phyloP scores from a whole-genome alignment of 2,329 filamentous ascomycete species.

The Akanthomyces uredinophilus region DNA sequence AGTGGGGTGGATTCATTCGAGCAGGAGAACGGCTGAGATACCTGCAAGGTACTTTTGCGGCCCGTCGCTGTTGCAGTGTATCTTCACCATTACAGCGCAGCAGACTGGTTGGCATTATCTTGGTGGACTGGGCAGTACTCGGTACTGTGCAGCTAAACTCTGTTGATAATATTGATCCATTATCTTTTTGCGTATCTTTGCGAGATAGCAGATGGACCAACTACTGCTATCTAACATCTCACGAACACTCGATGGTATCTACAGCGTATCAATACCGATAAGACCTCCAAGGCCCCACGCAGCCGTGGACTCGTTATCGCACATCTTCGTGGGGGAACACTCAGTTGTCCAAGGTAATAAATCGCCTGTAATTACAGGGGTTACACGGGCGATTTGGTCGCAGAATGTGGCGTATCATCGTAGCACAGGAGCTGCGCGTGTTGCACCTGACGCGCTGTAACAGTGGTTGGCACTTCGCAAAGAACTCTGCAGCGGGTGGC shows the following conservation, averaged over 20 bases:
- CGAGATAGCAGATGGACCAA: background rate
- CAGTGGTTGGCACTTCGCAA: background rate
- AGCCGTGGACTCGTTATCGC: background rate
- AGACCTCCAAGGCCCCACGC: background rate
- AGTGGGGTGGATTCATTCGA: background rate
- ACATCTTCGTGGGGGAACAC: background rate
- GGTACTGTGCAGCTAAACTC: background rate
- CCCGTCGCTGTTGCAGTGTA: background rate
- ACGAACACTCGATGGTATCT: background rate
- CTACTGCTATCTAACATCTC: background rate
- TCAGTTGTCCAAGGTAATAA: background rate
- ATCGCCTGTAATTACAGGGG: background rate
- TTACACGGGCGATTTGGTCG: too few species aligned
- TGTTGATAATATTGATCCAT: background rate
- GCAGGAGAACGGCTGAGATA: background rate
- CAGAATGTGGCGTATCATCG: background rate
- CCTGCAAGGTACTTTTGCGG: constrained; percentile 1
- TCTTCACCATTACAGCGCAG: background rate
- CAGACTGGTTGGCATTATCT: background rate
- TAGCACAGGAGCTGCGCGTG: background rate
- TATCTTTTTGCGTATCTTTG: background rate
- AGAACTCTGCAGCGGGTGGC: background rate
- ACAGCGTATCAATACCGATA: background rate
- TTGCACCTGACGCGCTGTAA: background rate
- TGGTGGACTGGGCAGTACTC: too few species aligned